phyloP scores from a whole-genome alignment of 331 rosid genomes.

The Cucumis variabilis region DNA sequence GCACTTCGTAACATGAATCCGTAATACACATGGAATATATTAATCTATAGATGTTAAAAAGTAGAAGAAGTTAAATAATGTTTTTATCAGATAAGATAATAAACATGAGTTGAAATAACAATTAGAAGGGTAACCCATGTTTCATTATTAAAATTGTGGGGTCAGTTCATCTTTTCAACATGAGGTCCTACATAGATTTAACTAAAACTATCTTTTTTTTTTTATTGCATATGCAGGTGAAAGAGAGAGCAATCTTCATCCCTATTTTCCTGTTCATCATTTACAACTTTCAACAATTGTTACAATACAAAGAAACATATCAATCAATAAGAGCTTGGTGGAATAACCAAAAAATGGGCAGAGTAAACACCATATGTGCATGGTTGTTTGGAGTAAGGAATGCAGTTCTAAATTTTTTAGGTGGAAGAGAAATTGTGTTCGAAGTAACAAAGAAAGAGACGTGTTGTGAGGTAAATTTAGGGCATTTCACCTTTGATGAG shows the following conservation, averaged over 20 bases:
- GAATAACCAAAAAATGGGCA: slow-evolving; percentile 54
- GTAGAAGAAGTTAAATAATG: too few species aligned
- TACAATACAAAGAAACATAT: not conserved
- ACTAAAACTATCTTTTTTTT: too few species aligned
- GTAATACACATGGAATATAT: too few species aligned
- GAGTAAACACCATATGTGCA: slow-evolving; percentile 14
- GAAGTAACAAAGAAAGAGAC: slow-evolving; percentile 22
- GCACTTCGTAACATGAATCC: too few species aligned
- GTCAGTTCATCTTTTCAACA: not conserved
- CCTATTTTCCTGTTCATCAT: slow-evolving; percentile 5
- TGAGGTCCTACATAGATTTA: too few species aligned
- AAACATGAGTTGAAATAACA: too few species aligned
- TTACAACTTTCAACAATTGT: not conserved
- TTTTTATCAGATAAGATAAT: too few species aligned
- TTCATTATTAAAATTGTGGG: not conserved
- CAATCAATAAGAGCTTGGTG: slow-evolving; percentile 57
- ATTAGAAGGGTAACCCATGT: not conserved
- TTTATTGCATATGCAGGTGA: not conserved
- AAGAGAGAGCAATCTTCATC: not conserved
- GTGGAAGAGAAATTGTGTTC: not conserved
- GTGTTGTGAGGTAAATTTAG: not conserved
- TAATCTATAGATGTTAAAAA: too few species aligned
- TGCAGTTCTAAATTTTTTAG: not conserved
- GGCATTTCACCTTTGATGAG: not conserved
- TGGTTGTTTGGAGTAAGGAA: not conserved